Evolutionary conservation across 805 yeast genomes (phyloP).

Genomic region (Saccharomycopsis fodiens): DNA sequence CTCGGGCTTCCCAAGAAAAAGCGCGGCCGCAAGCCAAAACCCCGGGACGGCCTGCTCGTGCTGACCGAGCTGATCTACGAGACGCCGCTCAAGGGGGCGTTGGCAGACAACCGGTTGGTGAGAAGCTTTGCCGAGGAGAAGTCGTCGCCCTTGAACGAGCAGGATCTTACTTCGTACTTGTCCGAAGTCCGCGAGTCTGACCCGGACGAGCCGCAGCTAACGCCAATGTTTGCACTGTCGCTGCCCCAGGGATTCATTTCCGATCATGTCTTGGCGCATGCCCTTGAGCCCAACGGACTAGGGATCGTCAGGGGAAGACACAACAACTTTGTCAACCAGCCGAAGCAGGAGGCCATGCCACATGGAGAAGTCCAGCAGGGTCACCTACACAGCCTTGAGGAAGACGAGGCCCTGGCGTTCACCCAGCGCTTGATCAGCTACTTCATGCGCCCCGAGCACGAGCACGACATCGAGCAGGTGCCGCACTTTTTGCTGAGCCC

Average conservation of each 20-base stretch:
- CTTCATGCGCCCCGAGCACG: constrained; percentile 52
- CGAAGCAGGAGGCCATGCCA: neutral
- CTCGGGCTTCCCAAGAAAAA: constrained; percentile 17
- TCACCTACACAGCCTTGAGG: constrained; percentile 24
- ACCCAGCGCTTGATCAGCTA: constrained; percentile 42
- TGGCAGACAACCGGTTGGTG: constrained; percentile 4
- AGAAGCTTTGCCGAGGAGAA: constrained; percentile 19
- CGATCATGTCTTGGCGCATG: constrained; percentile 43
- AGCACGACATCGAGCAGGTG: constrained; percentile 32
- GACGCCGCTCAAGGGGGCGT: constrained; percentile 15
- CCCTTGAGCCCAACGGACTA: constrained; percentile 25
- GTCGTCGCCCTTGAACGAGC: constrained; percentile 20
- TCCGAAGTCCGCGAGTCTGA: constrained; percentile 1
- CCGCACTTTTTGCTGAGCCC: constrained; percentile 63
- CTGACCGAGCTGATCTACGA: neutral
- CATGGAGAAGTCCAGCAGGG: constrained; percentile 1
- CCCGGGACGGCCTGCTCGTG: neutral
- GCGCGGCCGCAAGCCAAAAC: constrained; percentile 19
- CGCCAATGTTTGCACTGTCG: constrained; percentile 26
- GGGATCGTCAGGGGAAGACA: constrained; percentile 1
- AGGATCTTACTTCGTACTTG: constrained; percentile 16
- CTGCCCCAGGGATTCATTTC: constrained; percentile 50
- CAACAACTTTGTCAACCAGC: constrained; percentile 4
- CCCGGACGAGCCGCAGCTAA: constrained; percentile 7
- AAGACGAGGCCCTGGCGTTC: constrained; percentile 36